Base-by-base conservation (phyloP, 2,329 filamentous ascomycete genomes). In the Hypoxylon sp. region DNA sequence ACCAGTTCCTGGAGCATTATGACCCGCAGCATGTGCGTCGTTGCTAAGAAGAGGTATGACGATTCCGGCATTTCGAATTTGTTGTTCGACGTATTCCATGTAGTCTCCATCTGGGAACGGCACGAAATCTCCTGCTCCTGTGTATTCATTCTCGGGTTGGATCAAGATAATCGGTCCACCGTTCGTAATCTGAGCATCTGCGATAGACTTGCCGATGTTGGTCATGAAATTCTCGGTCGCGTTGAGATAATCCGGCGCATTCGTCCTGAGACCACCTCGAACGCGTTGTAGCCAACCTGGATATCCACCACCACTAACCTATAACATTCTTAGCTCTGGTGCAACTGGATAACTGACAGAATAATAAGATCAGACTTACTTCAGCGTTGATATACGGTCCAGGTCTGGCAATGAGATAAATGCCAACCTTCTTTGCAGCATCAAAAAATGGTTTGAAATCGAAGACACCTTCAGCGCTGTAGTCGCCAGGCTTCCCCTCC, bases 81-180 rank as follows among this genome's bases (percentile, higher is more conserved):
- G 87, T 21, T 90, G 77, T 34, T 87, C 81, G 4, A 92, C 83
- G 57, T 87, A 85, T 46, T 83, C 77, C 69, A 92, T 83, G 66
- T 92, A 94, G 0, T 78, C 75, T 0, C 78, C 76, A 61, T 90
- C 84, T 0, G 87, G 87, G 58, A 87, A 89, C 0, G 71, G 68
- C 2, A 79, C 72, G 2, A 73, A 74, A 5, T 70, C 71, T 7
- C 73, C 71, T 1, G 75, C 78, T 5, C 72, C 70, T 1, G 80
- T 84, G 21, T 93, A 92, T 67, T 94, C 90, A 56, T 94, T 95
- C 67, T 95, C 90, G 0, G 88, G 86, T 67, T 95, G 90, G 30
- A 88, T 79, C 1, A 93, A 73, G 52, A 95, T 90, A 5, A 95
- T 79, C 0, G 89, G 89, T 0, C 90, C 90, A 0, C 88, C 90